Percentiles rank a stretch among this genome's conserved stretches.
These are phyloP conservation scores for Aethionema arabicum DNA, from an alignment of 345 rosid genomes.

Conservation along the genomic window DNA sequence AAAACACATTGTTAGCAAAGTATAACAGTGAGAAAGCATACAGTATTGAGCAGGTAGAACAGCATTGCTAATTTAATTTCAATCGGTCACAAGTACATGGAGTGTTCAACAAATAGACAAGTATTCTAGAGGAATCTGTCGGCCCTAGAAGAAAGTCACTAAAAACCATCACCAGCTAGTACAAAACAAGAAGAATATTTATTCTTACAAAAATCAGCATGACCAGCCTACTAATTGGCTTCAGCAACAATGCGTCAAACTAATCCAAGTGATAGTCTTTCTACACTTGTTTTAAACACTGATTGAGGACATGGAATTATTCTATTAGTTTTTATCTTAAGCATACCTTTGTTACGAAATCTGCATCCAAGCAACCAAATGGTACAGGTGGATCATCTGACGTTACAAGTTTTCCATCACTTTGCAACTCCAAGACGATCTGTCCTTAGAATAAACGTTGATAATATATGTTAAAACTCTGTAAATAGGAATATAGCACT, in stretches of 20 bases:
- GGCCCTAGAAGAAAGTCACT: slow-evolving; percentile 8
- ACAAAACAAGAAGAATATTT: not conserved
- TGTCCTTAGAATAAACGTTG: slow-evolving; percentile 29
- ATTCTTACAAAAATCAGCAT: not conserved
- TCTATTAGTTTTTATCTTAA: not conserved
- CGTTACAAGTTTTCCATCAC: slow-evolving; percentile 71
- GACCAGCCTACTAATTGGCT: too few relatives aligned
- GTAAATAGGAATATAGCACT: not conserved
- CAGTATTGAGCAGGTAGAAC: not conserved
- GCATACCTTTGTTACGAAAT: slow-evolving; percentile 63
- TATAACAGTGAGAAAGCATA: slow-evolving; percentile 13
- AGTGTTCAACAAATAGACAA: not conserved
- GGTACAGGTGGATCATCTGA: slow-evolving; percentile 84
- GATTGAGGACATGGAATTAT: not conserved
- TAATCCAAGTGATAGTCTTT: not conserved
- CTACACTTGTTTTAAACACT: slow-evolving; percentile 5
- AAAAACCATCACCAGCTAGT: slow-evolving; percentile 2
- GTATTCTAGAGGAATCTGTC: slow-evolving; percentile 7
- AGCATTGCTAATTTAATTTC: slow-evolving; percentile 3
- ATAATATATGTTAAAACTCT: not conserved
- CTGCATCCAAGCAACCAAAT: slow-evolving; percentile 64
- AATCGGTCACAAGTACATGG: not conserved
- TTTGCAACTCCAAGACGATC: slow-evolving; percentile 90
- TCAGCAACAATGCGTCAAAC: not conserved
- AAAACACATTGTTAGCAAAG: slow-evolving; percentile 10